Evolutionary conservation across 208 protist species (phyloP).

Genomic region (Plasmodiophora brassicae): DNA sequence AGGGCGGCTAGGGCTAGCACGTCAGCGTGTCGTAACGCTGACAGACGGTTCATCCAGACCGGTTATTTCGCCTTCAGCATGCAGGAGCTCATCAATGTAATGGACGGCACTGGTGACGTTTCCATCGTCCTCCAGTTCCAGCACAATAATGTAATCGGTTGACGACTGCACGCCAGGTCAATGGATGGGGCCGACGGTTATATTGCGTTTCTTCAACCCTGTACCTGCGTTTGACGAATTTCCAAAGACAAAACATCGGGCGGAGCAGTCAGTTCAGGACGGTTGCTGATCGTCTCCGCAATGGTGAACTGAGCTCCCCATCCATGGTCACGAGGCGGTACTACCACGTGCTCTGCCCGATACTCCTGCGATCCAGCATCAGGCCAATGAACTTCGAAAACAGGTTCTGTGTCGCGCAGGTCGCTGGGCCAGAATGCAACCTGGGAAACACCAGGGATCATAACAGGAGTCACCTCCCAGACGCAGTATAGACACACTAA

Average conservation of each 20-base stretch:
- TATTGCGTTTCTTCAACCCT: too few species aligned
- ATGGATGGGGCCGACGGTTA: too few species aligned
- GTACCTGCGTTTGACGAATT: constrained; percentile 21
- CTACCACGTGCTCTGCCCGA: background rate
- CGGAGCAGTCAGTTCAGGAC: background rate
- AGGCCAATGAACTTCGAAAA: constrained; percentile 3
- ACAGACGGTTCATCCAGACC: too few species aligned
- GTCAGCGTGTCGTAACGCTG: too few species aligned
- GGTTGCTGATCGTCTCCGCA: background rate
- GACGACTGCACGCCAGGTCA: too few species aligned
- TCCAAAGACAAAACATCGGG: background rate
- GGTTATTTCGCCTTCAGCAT: background rate
- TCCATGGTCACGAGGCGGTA: background rate
- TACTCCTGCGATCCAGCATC: background rate
- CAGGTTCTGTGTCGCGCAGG: background rate
- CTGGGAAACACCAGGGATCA: too few species aligned
- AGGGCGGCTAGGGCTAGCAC: too few species aligned
- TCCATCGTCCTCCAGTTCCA: background rate
- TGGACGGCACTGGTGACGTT: background rate
- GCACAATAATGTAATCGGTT: background rate
- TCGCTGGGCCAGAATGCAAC: background rate
- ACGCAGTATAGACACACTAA: too few species aligned
- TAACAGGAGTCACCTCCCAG: too few species aligned
- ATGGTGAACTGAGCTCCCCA: constrained; percentile 6
- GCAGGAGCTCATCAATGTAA: background rate